Evolutionary conservation across 2,329 filamentous ascomycete species (phyloP).

Genomic region (Aspergillus oerlinghausenensis): DNA sequence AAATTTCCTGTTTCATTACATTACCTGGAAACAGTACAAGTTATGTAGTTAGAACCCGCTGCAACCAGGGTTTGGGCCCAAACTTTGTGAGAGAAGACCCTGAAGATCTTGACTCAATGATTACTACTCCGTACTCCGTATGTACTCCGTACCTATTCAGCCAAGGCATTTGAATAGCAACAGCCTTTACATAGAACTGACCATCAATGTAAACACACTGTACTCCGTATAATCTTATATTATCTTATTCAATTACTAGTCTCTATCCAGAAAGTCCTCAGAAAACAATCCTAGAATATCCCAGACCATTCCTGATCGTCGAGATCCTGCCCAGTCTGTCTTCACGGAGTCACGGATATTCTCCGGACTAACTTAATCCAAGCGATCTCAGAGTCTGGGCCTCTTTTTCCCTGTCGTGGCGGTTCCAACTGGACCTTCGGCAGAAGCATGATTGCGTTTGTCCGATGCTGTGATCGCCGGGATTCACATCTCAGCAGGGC

Average conservation of each 20-base stretch:
- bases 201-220: background rate
- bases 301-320: background rate
- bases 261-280: background rate
- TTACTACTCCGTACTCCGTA: too few species aligned
- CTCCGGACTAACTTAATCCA: background rate
- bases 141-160: background rate
- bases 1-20: background rate
- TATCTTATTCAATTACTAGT: background rate
- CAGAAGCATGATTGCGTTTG: background rate
- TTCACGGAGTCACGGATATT: background rate
- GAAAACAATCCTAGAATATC: background rate
- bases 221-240: too few species aligned
- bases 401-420: background rate
- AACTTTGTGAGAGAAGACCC: background rate
- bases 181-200: background rate
- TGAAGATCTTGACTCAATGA: background rate
- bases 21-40: background rate
- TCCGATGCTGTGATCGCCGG: background rate
- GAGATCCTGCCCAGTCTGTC: background rate
- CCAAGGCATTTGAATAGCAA: background rate
- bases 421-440: background rate
- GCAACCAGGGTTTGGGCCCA: background rate
- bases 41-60: background rate
- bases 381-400: background rate
- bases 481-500: background rate